A percentile compares a stretch with the other conserved stretches of the same genome.
These are phyloP conservation scores for Pilobolus umbonatus DNA, from an alignment of 192 early-diverging fungal genomes.

Conservation along the genomic window DNA sequence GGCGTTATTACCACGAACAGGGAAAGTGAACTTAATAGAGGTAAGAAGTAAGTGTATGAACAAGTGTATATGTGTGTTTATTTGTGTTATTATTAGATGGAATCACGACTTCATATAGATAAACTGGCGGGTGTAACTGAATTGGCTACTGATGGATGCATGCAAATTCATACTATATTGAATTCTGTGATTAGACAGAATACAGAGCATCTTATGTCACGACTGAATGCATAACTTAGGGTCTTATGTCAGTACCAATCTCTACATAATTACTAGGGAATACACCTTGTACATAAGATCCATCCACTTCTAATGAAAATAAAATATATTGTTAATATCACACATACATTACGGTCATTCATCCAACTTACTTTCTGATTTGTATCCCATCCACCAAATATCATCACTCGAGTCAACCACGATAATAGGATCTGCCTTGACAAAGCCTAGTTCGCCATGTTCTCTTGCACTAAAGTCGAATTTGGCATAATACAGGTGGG, in stretches of 20 bases:
- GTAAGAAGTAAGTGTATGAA: conserved; percentile 28
- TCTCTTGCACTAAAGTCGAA: conserved; percentile 72
- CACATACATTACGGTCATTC: neutral
- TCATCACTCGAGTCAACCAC: conserved; percentile 75
- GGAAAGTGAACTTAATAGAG: conserved; percentile 76
- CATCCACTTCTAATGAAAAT: conserved; percentile 22
- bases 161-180: conserved; percentile 54
- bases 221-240: conserved; percentile 23
- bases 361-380: conserved; percentile 50
- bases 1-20: conserved; percentile 75
- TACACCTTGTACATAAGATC: conserved; percentile 55
- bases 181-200: conserved; percentile 57
- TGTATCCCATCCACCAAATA: conserved; percentile 81
- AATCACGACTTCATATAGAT: conserved; percentile 83
- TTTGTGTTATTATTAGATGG: conserved; percentile 52
- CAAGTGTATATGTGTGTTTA: neutral
- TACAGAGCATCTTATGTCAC: conserved; percentile 39
- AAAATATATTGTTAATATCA: conserved; percentile 7
- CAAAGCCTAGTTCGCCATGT: conserved; percentile 67
- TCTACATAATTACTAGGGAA: conserved; percentile 76
- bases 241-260: conserved; percentile 7
- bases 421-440: conserved; percentile 63
- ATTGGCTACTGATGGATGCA: conserved; percentile 69
- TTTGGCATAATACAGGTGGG: conserved; percentile 60
- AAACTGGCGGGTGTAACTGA: conserved; percentile 59